Conservation (phyloP, 2,329 filamentous ascomycete species). For the Colletotrichum zoysiae region DNA sequence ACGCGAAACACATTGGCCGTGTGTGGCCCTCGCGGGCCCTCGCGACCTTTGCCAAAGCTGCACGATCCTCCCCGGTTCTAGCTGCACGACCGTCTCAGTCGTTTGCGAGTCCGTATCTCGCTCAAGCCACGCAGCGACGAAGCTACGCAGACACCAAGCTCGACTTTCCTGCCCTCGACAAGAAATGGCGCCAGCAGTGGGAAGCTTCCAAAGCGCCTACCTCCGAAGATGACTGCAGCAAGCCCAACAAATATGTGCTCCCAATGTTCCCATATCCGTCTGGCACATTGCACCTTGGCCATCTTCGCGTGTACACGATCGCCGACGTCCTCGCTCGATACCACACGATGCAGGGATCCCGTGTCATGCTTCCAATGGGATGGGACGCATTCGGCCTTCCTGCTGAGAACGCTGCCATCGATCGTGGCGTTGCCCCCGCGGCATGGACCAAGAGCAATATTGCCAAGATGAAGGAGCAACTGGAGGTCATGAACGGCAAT, state of each 20-base stretch:
- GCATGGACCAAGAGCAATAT: conserved; percentile 88
- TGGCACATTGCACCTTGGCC: conserved; percentile 86
- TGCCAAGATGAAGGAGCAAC: conserved; percentile 84
- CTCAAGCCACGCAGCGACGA: conserved; percentile 44
- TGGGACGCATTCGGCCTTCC: conserved; percentile 95
- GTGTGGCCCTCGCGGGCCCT: conserved; percentile 33
- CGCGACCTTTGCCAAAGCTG: conserved; percentile 23
- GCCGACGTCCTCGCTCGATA: conserved; percentile 87
- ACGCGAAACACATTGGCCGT: conserved; percentile 45
- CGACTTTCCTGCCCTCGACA: conserved; percentile 61
- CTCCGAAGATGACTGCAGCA: conserved; percentile 41
- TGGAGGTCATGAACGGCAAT: conserved; percentile 81
- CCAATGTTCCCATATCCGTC: conserved; percentile 97
- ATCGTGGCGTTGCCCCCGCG: conserved; percentile 81
- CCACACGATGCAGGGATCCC: conserved; percentile 77
- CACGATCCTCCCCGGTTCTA: conserved; percentile 15
- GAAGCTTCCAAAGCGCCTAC: conserved; percentile 42
- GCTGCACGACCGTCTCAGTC: conserved; percentile 24
- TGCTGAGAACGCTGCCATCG: conserved; percentile 91
- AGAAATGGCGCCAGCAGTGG: conserved; percentile 67
- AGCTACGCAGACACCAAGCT: conserved; percentile 56
- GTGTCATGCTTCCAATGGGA: conserved; percentile 89
- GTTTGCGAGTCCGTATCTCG: conserved; percentile 23
- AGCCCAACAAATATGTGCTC: conserved; percentile 72
- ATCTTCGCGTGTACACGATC: conserved; percentile 90